Percentiles rank a stretch among this genome's conserved stretches.
Conservation (phyloP, 2,329 filamentous ascomycete species). For the Chaetothyriales sp. region DNA sequence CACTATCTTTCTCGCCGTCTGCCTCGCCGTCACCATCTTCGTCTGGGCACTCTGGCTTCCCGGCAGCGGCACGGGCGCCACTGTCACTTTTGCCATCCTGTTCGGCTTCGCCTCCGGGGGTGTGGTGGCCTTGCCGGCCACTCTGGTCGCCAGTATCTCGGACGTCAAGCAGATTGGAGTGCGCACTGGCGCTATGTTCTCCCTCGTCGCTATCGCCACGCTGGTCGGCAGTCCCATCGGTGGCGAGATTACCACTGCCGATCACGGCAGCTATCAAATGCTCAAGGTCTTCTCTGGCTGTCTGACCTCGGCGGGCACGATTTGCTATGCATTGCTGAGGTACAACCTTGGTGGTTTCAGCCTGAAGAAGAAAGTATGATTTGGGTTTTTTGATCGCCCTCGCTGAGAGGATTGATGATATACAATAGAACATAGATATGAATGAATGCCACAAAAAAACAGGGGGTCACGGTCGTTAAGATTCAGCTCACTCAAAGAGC, state of each 20-base stretch:
- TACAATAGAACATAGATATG: not conserved
- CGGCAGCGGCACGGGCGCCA: conserved; percentile 37
- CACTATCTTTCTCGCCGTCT: conserved; percentile 22
- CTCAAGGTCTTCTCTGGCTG: conserved; percentile 43
- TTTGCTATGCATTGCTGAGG: not conserved
- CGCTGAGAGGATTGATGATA: no score
- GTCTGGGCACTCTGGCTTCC: conserved; percentile 43
- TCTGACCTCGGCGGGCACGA: not conserved
- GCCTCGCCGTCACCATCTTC: conserved; percentile 27
- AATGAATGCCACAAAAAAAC: no score
- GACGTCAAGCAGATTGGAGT: conserved; percentile 56
- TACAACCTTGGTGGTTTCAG: not conserved
- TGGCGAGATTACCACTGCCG: conserved; percentile 41
- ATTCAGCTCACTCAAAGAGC: no score
- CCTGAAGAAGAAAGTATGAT: not conserved
- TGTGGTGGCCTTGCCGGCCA: conserved; percentile 47
- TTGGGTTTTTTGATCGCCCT: not conserved
- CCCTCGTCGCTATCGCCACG: conserved; percentile 47
- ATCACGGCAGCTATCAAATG: conserved; percentile 38
- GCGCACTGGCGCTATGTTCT: conserved; percentile 49
- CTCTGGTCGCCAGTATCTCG: conserved; percentile 54
- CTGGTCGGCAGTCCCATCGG: conserved; percentile 54
- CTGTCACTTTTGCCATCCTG: conserved; percentile 47
- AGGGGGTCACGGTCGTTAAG: no score
- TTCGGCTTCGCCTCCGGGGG: conserved; percentile 58